Percentiles rank a stretch among this genome's conserved stretches.
These are phyloP conservation scores for Pelargonium fulgidum DNA, from an alignment of 441 rosid genomes.

Conservation along the genomic window DNA sequence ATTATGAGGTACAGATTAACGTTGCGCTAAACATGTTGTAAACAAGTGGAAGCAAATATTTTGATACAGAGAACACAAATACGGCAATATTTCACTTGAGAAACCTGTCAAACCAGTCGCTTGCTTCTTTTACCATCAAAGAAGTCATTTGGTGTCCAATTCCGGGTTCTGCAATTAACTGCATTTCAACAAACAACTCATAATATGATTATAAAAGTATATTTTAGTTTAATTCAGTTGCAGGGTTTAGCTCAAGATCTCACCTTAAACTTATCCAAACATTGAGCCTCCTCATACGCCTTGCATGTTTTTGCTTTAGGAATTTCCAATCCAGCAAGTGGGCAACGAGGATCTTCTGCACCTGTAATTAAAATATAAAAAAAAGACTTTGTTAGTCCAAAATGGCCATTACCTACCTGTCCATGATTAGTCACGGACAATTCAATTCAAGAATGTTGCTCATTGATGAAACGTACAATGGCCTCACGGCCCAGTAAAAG, in stretches of 20 bases:
- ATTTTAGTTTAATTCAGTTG: background rate
- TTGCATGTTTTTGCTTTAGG: slow-evolving; percentile 38
- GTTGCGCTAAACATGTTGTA: too few species aligned
- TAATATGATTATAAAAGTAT: background rate
- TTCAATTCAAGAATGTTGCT: too few species aligned
- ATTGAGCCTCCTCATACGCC: slow-evolving; percentile 42
- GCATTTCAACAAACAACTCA: slow-evolving; percentile 13
- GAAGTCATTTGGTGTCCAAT: slow-evolving; percentile 66
- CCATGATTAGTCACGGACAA: too few species aligned
- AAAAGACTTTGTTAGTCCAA: too few species aligned
- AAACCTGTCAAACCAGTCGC: slow-evolving; percentile 73
- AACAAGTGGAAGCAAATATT: background rate
- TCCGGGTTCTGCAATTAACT: slow-evolving; percentile 68
- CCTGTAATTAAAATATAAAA: too few species aligned
- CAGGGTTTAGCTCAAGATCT: background rate
- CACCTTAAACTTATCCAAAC: slow-evolving; percentile 56
- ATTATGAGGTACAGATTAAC: too few species aligned
- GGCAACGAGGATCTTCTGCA: slow-evolving; percentile 77
- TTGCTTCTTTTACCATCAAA: slow-evolving; percentile 72
- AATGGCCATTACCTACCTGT: too few species aligned
- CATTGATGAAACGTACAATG: too few species aligned
- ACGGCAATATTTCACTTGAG: slow-evolving; percentile 30
- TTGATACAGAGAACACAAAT: background rate
- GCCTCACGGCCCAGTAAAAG: too few species aligned
- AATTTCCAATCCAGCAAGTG: slow-evolving; percentile 52